Evolutionary conservation across 164 flowering plant species (phyloP).

Genomic region (Magnolia changhungtana): DNA sequence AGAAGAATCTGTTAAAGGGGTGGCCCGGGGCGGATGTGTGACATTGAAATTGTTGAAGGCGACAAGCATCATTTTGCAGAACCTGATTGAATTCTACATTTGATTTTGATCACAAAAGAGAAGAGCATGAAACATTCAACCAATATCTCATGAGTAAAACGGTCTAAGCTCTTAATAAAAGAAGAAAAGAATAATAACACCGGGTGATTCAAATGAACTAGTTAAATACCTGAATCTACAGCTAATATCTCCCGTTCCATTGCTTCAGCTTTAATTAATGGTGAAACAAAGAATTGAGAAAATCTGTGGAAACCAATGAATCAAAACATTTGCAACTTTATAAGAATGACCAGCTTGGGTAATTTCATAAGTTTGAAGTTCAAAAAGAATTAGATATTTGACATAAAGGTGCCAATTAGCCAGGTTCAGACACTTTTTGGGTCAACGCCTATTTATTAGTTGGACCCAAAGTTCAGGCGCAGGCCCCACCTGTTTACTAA

Average conservation of each 20-base stretch:
- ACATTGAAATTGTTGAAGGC: conserved; percentile 98
- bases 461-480: too few relatives aligned
- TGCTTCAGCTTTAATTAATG: conserved; percentile 85
- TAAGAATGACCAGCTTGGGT: neutral
- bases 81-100: conserved; percentile 84
- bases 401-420: too few relatives aligned
- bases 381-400: too few relatives aligned
- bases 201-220: neutral
- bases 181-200: neutral
- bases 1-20: conserved; percentile 79
- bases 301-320: conserved; percentile 46
- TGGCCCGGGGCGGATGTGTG: conserved; percentile 74
- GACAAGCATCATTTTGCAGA: conserved; percentile 87
- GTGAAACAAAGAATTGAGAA: conserved; percentile 92
- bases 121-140: neutral
- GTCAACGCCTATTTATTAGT: too few relatives aligned
- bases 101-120: conserved; percentile 13
- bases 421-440: too few relatives aligned
- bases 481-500: too few relatives aligned
- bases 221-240: conserved; percentile 80
- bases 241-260: conserved; percentile 97
- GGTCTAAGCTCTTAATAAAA: neutral
- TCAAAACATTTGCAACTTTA: conserved; percentile 1
- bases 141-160: neutral
- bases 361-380: too few relatives aligned